Evolutionary conservation across 1,139 yeast species (phyloP).

Genomic region (Yamadazyma buinensis): DNA sequence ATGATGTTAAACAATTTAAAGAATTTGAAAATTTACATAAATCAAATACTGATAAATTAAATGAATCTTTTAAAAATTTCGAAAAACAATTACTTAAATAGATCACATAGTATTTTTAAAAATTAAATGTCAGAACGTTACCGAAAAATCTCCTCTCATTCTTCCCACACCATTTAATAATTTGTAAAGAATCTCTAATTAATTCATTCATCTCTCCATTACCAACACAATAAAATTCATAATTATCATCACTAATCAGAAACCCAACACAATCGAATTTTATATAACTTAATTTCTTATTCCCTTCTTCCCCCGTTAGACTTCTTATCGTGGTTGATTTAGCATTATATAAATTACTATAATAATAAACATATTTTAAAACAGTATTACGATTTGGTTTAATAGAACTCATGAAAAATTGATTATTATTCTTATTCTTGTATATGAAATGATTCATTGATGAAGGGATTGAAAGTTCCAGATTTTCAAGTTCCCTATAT

Average conservation of each 20-base stretch:
- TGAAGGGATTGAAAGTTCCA: slow-evolving; percentile 41
- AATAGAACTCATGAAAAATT: slow-evolving; percentile 29
- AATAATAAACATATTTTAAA: slow-evolving; percentile 29
- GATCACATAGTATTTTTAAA: no score
- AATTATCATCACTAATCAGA: slow-evolving; percentile 32
- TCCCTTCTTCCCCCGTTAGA: slow-evolving; percentile 8
- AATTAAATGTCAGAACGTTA: slow-evolving; percentile 18
- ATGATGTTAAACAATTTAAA: slow-evolving; percentile 47
- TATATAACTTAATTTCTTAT: slow-evolving; percentile 34
- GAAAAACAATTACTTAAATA: slow-evolving; percentile 46
- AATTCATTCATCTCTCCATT: slow-evolving; percentile 28
- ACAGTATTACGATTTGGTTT: slow-evolving; percentile 9
- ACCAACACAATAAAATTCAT: slow-evolving; percentile 40
- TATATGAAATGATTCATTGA: slow-evolving; percentile 66
- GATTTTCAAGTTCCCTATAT: slow-evolving; percentile 26
- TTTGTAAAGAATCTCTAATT: slow-evolving; percentile 28
- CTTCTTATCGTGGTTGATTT: slow-evolving; percentile 24
- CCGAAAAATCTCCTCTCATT: slow-evolving; percentile 33
- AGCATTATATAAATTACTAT: slow-evolving; percentile 26
- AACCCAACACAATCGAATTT: slow-evolving; percentile 29
- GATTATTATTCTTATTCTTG: slow-evolving; percentile 56
- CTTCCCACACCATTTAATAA: slow-evolving; percentile 41
- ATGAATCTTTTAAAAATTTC: slow-evolving; percentile 54
- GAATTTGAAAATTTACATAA: slow-evolving; percentile 70
- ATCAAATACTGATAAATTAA: slow-evolving; percentile 54